Conservation (phyloP, 2,329 filamentous ascomycete species). For the Arachnomyces sp. region DNA sequence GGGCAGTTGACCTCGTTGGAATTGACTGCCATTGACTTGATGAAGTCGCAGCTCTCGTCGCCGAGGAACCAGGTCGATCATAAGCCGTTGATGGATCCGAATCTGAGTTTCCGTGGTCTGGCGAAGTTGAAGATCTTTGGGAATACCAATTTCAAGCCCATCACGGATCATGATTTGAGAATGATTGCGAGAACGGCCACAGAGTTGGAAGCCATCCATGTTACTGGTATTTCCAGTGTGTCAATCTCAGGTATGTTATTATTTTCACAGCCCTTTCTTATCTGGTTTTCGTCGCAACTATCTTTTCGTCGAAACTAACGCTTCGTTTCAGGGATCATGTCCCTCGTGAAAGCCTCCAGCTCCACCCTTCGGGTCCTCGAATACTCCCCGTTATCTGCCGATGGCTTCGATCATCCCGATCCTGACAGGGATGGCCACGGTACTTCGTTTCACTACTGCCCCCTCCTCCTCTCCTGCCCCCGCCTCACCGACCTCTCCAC, state of each 20-base stretch:
- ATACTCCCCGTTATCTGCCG: slow-evolving; percentile 45
- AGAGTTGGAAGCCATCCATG: slow-evolving; percentile 44
- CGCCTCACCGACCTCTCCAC: slow-evolving; percentile 10
- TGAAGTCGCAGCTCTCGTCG: slow-evolving; percentile 34
- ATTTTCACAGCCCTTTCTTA: too few relatives aligned
- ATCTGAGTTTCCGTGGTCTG: slow-evolving; percentile 42
- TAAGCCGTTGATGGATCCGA: slow-evolving; percentile 34
- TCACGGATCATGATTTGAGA: slow-evolving; percentile 42
- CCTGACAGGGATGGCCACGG: background rate
- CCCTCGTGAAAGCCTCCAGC: slow-evolving; percentile 42
- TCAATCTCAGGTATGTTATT: slow-evolving; percentile 35
- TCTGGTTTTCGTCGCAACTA: too few relatives aligned
- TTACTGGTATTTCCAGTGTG: slow-evolving; percentile 46
- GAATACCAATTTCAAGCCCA: slow-evolving; percentile 45
- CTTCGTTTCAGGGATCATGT: slow-evolving; percentile 35
- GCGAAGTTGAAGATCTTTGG: slow-evolving; percentile 47
- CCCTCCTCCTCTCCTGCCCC: slow-evolving; percentile 10
- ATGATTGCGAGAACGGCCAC: slow-evolving; percentile 45
- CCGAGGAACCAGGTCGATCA: slow-evolving; percentile 35
- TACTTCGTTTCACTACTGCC: slow-evolving; percentile 9
- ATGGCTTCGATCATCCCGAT: slow-evolving; percentile 18
- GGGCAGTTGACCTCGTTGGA: slow-evolving; percentile 42
- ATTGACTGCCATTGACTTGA: slow-evolving; percentile 43
- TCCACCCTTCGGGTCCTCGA: slow-evolving; percentile 43
- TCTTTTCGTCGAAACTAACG: slow-evolving; percentile 1